Base-by-base conservation (phyloP, 2,329 filamentous ascomycete genomes). In the Lachnellula cervina region DNA sequence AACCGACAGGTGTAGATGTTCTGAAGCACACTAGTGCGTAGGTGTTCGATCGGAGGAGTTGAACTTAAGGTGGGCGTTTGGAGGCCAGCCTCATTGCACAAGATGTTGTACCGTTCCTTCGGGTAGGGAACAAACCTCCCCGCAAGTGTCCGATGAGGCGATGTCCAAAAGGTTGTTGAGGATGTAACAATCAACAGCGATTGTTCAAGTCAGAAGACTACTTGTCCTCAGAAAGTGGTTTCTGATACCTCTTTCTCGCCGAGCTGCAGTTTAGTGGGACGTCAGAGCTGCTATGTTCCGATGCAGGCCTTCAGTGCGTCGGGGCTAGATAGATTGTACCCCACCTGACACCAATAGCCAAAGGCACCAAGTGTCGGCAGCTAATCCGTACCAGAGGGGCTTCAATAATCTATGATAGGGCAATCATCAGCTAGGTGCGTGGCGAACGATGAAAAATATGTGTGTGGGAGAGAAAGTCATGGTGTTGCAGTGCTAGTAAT, bases 281-380 rank as follows among this genome's bases (percentile, higher is more conserved):
- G 42, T 61, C 58, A 65, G 56, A 56, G 59, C 61, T 68, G 61
- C 61, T 63, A 61, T 62, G 57, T 64, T 67, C 64, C 66, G 64
- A 67, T 56, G 62, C 64, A 66, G 59, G 60, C 60, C 52, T 63
- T 57, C 51, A 60, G 55, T 53, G 57, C 56, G 48, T 37, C 53
- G 51, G 51, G 56, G 54, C 55, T 59, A 56, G 57, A 62, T 59
- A 57, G 56, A 62, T 49, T 35, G 48, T 58, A 61, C 64, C 59
- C 61, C 62, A 63, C 64, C 59, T 57, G 45, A 51, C 35, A 40
- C 52, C 42, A 57, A 59, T 54, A 47, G 42, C 52, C 55, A 62
- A 50, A 64, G 59, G 56, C 60, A 64, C 59, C 57, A 62, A 55
- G 59, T 59, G 57, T 63, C 64, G 67, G 64, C 63, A 66, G 65